A percentile compares a stretch with the other conserved stretches of the same genome.
Conservation (phyloP, 202 grass and related monocot genomes). For the Eragrostis tef region DNA sequence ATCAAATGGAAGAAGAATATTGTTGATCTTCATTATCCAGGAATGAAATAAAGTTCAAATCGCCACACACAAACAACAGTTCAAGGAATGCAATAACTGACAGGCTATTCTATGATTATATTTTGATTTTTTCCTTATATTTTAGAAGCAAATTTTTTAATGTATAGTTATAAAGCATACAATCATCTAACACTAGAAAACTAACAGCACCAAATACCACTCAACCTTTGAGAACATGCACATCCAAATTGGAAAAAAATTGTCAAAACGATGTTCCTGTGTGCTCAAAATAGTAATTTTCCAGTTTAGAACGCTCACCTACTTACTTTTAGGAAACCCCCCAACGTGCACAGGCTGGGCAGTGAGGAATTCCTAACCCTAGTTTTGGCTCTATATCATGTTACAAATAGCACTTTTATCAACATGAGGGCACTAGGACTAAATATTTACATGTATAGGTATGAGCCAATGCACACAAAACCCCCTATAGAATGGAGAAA, state of each 20-base stretch:
- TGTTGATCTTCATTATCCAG: slow-evolving; percentile 20
- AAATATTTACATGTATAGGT: too few relatives aligned
- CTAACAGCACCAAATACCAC: neutral
- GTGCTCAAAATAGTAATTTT: neutral
- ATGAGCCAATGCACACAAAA: too few relatives aligned
- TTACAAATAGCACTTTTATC: too few relatives aligned
- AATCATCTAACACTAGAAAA: neutral
- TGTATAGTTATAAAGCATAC: neutral
- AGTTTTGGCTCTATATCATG: too few relatives aligned
- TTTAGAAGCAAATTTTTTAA: neutral
- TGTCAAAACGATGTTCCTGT: neutral
- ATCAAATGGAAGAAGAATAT: slow-evolving; percentile 7
- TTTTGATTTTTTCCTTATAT: neutral
- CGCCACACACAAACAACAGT: slow-evolving; percentile 4
- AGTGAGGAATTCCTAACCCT: too few relatives aligned
- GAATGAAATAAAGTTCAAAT: neutral
- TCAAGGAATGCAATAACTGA: slow-evolving; percentile 7
- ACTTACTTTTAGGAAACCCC: too few relatives aligned
- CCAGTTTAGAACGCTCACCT: neutral
- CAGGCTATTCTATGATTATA: neutral
- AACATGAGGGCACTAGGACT: too few relatives aligned
- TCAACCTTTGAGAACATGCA: slow-evolving; percentile 26
- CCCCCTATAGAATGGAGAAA: too few relatives aligned
- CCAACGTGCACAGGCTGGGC: too few relatives aligned
- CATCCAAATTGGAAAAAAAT: neutral